Conservation (phyloP, 129 eudicot species). For the Flaveria brownii region DNA sequence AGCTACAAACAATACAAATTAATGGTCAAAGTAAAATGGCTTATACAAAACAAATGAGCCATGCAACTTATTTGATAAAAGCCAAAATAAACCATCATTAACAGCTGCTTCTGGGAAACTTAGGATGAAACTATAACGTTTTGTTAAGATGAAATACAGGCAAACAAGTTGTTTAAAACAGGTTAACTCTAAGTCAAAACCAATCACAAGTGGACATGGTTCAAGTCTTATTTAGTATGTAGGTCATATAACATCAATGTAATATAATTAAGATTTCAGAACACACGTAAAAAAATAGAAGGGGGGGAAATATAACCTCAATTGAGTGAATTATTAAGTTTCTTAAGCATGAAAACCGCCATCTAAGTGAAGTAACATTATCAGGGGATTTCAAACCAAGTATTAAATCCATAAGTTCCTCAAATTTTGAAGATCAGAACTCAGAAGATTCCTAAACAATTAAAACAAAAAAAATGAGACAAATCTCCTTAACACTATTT, state of each 20-base stretch:
- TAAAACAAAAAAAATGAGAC: constrained; percentile 23
- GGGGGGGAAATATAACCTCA: constrained; percentile 44
- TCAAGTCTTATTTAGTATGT: neutral
- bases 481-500: neutral
- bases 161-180: neutral
- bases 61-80: neutral
- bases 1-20: neutral
- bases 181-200: neutral
- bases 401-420: constrained; percentile 67
- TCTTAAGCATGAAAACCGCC: constrained; percentile 66
- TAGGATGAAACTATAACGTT: constrained; percentile 4
- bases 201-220: neutral
- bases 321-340: constrained; percentile 65
- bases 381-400: constrained; percentile 64
- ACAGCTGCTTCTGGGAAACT: neutral
- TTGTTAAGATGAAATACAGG: neutral
- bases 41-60: neutral
- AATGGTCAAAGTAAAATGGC: neutral
- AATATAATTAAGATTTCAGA: neutral
- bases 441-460: constrained; percentile 62
- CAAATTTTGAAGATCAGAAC: constrained; percentile 69
- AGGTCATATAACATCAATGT: neutral
- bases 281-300: neutral
- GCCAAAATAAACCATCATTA: constrained; percentile 13
- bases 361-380: constrained; percentile 46